A percentile compares a stretch with the other conserved stretches of the same genome.
Conservation (phyloP, 768 basidiomycete genomes). For the Termitomyces sp. region DNA sequence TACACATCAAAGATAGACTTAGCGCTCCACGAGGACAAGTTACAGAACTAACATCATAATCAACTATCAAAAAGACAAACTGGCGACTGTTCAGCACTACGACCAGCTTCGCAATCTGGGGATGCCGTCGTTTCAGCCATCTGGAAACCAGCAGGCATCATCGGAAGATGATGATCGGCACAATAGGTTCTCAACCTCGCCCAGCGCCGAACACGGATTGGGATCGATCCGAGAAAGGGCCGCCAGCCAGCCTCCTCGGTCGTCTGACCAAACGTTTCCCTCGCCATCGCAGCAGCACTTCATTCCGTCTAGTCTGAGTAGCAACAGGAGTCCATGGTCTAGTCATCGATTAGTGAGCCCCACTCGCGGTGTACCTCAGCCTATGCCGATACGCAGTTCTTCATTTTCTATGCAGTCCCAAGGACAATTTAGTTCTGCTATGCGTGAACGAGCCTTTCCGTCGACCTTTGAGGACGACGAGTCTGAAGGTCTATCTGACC, state of each 20-base stretch:
- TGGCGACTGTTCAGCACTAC: constrained; percentile 20
- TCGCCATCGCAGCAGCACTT: constrained; percentile 49
- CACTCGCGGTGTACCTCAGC: constrained; percentile 33
- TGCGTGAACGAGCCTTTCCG: constrained; percentile 64
- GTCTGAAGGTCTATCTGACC: constrained; percentile 55
- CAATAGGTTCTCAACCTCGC: constrained; percentile 48
- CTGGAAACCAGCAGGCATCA: constrained; percentile 23
- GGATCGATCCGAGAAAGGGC: constrained; percentile 55
- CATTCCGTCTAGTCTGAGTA: constrained; percentile 44
- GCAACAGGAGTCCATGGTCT: constrained; percentile 36
- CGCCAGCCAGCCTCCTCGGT: constrained; percentile 63
- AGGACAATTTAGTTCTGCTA: constrained; percentile 52
- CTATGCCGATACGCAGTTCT: constrained; percentile 59
- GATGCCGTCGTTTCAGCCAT: constrained; percentile 23
- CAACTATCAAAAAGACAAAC: constrained; percentile 10
- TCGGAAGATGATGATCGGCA: constrained; percentile 53
- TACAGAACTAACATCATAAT: constrained; percentile 11
- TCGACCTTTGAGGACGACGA: constrained; percentile 84
- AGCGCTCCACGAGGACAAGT: constrained; percentile 5
- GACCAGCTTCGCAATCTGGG: constrained; percentile 17
- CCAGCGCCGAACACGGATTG: constrained; percentile 34
- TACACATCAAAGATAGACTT: constrained; percentile 7
- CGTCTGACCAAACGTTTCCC: constrained; percentile 37
- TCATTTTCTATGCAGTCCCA: constrained; percentile 60
- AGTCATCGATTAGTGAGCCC: constrained; percentile 41